These are phyloP conservation scores for Naegleria lovaniensis DNA, from an alignment of 208 protist genomes.

Conservation along the genomic window DNA sequence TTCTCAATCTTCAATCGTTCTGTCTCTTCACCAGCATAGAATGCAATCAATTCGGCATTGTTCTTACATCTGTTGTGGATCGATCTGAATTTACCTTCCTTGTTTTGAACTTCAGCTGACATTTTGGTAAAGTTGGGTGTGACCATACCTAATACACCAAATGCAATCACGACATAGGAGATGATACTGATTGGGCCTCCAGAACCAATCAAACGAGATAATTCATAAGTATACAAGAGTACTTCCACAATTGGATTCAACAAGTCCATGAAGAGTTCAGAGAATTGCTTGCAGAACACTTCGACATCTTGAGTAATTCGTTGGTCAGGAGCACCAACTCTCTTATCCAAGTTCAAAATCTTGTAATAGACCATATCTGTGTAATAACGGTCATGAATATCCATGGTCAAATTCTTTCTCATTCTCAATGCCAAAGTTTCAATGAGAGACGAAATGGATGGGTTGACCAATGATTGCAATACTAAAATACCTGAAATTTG, in stretches of 20 bases:
- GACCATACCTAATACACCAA: neutral
- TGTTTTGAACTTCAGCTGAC: neutral
- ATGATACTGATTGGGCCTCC: neutral
- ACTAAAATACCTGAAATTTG: neutral
- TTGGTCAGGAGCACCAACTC: neutral
- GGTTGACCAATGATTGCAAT: neutral
- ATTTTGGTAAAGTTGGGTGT: constrained; percentile 24
- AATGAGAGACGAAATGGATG: neutral
- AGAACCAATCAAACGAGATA: neutral
- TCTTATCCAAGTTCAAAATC: neutral
- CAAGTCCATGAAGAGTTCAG: neutral
- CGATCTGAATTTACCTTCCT: constrained; percentile 7
- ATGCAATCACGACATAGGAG: neutral
- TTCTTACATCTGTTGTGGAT: neutral
- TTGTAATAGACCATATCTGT: constrained; percentile 21
- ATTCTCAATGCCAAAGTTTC: neutral
- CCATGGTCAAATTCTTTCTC: constrained; percentile 19
- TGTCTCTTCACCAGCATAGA: constrained; percentile 15
- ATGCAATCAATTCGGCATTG: constrained; percentile 8
- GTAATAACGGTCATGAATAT: constrained; percentile 18
- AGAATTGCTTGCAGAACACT: neutral
- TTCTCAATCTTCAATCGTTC: neutral
- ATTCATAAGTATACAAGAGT: neutral
- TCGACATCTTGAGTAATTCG: constrained; percentile 26
- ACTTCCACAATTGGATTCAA: neutral